Base-by-base conservation (phyloP, 2,329 filamentous ascomycete species). In the Esteya vermicola region DNA sequence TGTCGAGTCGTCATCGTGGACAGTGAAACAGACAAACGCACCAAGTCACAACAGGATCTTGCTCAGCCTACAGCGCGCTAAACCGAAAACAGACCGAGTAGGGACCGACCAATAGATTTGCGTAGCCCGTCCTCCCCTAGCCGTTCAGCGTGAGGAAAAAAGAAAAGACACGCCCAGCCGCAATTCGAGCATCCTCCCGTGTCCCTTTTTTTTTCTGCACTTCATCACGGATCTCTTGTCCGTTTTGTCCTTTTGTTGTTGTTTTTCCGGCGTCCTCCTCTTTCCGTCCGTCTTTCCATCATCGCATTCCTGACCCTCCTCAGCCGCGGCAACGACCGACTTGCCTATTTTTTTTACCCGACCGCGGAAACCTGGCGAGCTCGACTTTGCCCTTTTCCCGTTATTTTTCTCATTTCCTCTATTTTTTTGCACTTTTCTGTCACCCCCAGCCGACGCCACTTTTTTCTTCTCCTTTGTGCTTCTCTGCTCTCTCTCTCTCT, bases 231-330 rank as follows among this genome's bases (percentile, higher is more conserved):
- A 43, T 28, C 27, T 19, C 30, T 33, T 36, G 26, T 33, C 41
- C 41, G 34, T 34, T 13, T 33, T 16, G 9, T 31, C 25, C 22
- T 21, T 20, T 18, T 26, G 14, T 12, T 22, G n/a, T 22, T 5
- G 21, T 20, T 25, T 18, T 12, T 28, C 22, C 26, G 21, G 26
- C 38, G 25, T 28, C 23, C 38, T 40, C 43, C 19, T 35, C n/a
- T n/a, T n/a, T n/a, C n/a, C n/a, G n/a, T n/a, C n/a, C n/a, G n/a
- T n/a, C n/a, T 38, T 25, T 19, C 33, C 26, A 31, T 41, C 44
- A 43, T 43, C 38, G 45, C n/a, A n/a, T n/a, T n/a, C n/a, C n/a
- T n/a, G n/a, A 42, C 31, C 45, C 43, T 38, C 38, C 43, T 45
- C 42, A 40, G 16, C 27, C 22, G 16, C 30, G 7, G 21, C 13